phyloP scores from a whole-genome alignment of 352 stramenopile species.

The Lagenidium giganteum region DNA sequence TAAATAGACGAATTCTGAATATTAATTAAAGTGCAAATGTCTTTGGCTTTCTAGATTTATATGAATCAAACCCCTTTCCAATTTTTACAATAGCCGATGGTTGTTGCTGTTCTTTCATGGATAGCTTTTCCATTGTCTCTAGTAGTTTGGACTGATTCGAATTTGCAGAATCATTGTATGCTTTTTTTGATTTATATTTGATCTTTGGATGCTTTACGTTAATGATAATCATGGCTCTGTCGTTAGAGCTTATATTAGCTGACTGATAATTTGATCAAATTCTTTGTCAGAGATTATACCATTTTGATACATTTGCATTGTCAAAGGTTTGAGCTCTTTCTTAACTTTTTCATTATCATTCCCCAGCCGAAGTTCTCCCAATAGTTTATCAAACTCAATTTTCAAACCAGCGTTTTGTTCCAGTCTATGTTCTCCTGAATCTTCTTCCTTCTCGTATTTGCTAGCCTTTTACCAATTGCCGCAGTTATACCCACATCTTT shows the following conservation, averaged over 20 bases:
- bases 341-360: slow-evolving; percentile 5
- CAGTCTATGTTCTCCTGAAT: too few relatives aligned
- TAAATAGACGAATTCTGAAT: neutral
- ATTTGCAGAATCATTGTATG: too few relatives aligned
- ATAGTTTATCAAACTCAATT: slow-evolving; percentile 5
- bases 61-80: too few relatives aligned
- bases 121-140: slow-evolving; percentile 2
- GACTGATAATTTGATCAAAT: slow-evolving; percentile 4
- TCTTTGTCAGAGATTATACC: slow-evolving; percentile 5
- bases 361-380: neutral
- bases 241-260: too few relatives aligned
- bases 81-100: neutral
- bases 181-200: neutral
- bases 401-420: too few relatives aligned
- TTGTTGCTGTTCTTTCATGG: neutral
- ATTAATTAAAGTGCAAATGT: slow-evolving; percentile 2
- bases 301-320: slow-evolving; percentile 3
- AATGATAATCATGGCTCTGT: slow-evolving; percentile 1
- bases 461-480: too few relatives aligned
- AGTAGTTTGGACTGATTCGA: neutral
- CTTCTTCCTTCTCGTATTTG: too few relatives aligned
- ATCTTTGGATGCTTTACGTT: neutral
- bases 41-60: too few relatives aligned
- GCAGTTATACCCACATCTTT: too few relatives aligned
- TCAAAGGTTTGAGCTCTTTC: slow-evolving; percentile 2